Evolutionary conservation across 108 stramenopile species (phyloP), one percentile per base, ranked within the genome.

Genomic region (Stephanodiscus minutulus): DNA sequence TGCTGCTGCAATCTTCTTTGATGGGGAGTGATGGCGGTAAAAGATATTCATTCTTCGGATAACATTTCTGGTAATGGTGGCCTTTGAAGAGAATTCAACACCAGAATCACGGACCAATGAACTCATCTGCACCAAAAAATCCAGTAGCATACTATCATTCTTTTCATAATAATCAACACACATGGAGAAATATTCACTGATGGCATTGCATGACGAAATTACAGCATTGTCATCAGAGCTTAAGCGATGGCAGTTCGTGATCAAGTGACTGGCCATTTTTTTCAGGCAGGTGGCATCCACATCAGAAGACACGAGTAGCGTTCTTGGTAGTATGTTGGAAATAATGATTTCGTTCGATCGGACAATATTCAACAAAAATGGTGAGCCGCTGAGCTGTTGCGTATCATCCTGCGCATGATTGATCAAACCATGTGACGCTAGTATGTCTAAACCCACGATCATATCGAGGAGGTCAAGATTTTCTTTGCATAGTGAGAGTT

Each of bases 131-230:
- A 48, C 21, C 9, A 61, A 54, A 55, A 72, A 63, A 7, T 47
- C 33, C 8, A 21, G 1, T 46, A 79, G 31, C 36, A 72, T 11
- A 13, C 20, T 62, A 43, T 17, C 39, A 2, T 79, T 61, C 61
- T 47, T 79, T 25, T 72, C 77, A 29, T 72, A 48, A 37, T 72
- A 63, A 56, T 79, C 77, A 10, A 79, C 48, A 52, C 66, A 79
- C 44, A 72, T 33, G 1, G 66, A 36, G 37, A 79, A 68, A 12
- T 61, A 36, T 46, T 72, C 77, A 62, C 66, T 57, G 46, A 72
- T 44, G n/a, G 69, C 61, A 56, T 35, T 29, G 31, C 71, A 55
- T 8, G 71, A 65, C 20, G 71, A 50, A 47, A 39, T 36, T 4
- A 72, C 36, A 31, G 60, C 24, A 53, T 50, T 39, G 35, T 55